Conservation (phyloP, 2,329 filamentous ascomycete species). For the Phyllosticta citriasiana region DNA sequence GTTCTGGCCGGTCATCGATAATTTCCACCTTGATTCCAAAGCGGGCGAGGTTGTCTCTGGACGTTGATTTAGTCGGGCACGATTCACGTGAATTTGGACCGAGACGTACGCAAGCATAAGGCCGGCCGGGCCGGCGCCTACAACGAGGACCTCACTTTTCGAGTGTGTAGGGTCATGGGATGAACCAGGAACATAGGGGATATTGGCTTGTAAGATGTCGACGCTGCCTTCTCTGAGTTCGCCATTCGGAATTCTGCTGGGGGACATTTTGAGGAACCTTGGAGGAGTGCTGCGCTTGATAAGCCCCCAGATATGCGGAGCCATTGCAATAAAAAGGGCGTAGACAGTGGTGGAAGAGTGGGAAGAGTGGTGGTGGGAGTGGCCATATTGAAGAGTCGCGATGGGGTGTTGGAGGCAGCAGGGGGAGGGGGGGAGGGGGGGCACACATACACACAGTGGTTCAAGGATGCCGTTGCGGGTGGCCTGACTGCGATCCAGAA, state of each 20-base stretch:
- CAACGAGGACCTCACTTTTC: conserved; percentile 31
- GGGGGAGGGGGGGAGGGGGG: background rate
- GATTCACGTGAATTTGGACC: conserved; percentile 10
- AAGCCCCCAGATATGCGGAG: conserved; percentile 11
- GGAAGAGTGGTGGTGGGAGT: conserved; percentile 7
- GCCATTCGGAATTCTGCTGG: conserved; percentile 18
- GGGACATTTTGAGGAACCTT: conserved; percentile 24
- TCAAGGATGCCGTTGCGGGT: conserved; percentile 1
- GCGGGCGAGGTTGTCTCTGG: conserved; percentile 47
- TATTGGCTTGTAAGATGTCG: conserved; percentile 11
- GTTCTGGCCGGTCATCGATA: conserved; percentile 58
- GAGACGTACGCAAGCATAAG: conserved; percentile 32
- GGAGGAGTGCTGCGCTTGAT: conserved; percentile 12
- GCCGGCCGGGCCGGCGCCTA: conserved; percentile 34
- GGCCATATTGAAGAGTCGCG: conserved; percentile 1
- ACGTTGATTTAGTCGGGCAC: background rate
- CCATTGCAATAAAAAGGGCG: conserved; percentile 4
- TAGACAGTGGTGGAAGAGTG: conserved; percentile 7
- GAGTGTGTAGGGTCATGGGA: conserved; percentile 14
- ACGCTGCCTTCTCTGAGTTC: conserved; percentile 20
- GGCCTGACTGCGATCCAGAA: conserved; percentile 4
- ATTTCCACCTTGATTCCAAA: conserved; percentile 57
- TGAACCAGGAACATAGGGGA: conserved; percentile 9
- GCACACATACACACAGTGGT: background rate
- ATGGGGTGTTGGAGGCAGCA: background rate